These are phyloP conservation scores for Clavispora santaluciae DNA, from an alignment of 805 yeast species.

Conservation along the genomic window DNA sequence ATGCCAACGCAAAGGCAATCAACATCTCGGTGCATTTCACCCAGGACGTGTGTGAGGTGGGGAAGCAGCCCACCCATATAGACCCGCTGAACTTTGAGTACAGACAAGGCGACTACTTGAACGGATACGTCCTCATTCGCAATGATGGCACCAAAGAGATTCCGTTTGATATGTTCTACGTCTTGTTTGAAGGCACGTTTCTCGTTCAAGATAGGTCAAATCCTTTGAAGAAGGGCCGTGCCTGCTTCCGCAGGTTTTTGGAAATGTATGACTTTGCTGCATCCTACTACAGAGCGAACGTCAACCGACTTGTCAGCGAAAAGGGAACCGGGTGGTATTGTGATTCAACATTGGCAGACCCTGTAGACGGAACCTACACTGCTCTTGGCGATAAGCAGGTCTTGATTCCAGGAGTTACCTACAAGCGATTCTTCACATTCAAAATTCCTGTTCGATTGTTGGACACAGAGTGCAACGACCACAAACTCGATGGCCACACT, in stretches of 20 bases:
- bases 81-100: constrained; percentile 42
- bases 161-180: constrained; percentile 59
- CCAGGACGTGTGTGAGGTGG: constrained; percentile 27
- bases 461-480: constrained; percentile 34
- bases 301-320: constrained; percentile 30
- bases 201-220: constrained; percentile 10
- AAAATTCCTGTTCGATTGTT: constrained; percentile 32
- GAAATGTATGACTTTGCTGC: constrained; percentile 45
- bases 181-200: constrained; percentile 50
- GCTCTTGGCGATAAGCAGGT: constrained; percentile 13
- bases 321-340: constrained; percentile 4
- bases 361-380: constrained; percentile 22
- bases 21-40: constrained; percentile 29
- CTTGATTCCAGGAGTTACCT: constrained; percentile 19
- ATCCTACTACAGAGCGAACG: constrained; percentile 39
- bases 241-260: constrained; percentile 26
- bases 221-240: constrained; percentile 14
- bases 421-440: constrained; percentile 40
- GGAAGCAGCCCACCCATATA: constrained; percentile 23
- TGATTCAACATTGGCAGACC: constrained; percentile 20
- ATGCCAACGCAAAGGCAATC: constrained; percentile 22
- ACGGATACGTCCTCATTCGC: constrained; percentile 46
- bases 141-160: constrained; percentile 39
- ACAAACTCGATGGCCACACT: constrained; percentile 27
- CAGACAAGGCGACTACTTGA: constrained; percentile 61